Base-by-base conservation (phyloP, 768 basidiomycete genomes). In the Pleurotus platypus region DNA sequence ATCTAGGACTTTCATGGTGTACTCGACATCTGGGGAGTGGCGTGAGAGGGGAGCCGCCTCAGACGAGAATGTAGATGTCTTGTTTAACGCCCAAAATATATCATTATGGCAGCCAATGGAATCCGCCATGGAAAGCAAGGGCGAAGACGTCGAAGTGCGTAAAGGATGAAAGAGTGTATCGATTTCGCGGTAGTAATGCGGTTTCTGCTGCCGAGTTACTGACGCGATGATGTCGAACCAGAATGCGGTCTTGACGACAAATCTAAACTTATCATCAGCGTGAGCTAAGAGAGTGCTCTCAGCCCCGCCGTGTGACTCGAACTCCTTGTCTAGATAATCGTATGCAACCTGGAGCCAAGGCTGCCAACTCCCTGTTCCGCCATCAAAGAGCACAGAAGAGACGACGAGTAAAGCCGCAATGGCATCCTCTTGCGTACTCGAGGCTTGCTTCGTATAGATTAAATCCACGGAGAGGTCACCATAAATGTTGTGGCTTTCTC, bases 171-270 rank as follows among this genome's bases (percentile, higher is more conserved):
- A 92, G 45, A 93, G 73, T 22, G 69, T 67, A 22, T 79, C 77
- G 64, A 90, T 86, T 43, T 78, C 74, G 2, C 63, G 35, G 38
- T 87, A 69, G 67, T 91, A 85, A 49, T 74, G 73, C 7, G 91
- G 90, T 3, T 71, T 62, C 61, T 77, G 63, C 60, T 78, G 74
- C 18, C 81, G 83, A n/a, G 90, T 89, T 51, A 88, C 80, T 1
- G 86, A 83, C 5, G 89, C 90, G 53, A 92, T 78, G 37, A 92
- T 89, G 67, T 93, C 91, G 68, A 92, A 91, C 91, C 91, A 93
- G 56, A 92, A 84, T 13, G 88, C 84, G 22, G 91, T 87, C 69
- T 90, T 90, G 72, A 92, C 78, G 66, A 92, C 86, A 70, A 92
- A 92, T 37, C 71, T 81, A 68, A 74, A 78, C 75, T 75, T 78